Conservation (phyloP, 129 eudicot species). For the Arctium minus region DNA sequence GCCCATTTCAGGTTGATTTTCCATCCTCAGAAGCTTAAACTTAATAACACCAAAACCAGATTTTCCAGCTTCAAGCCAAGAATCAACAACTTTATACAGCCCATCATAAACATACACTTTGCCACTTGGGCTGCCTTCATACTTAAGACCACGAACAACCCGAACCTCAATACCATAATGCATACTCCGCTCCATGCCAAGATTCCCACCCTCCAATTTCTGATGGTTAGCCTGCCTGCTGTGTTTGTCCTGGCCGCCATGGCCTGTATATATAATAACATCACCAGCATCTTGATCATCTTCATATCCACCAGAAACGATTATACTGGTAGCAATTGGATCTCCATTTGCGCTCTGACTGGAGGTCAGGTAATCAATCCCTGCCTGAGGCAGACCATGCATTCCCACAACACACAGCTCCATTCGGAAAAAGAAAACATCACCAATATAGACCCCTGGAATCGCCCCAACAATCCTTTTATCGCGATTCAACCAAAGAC, state of each 20-base stretch:
- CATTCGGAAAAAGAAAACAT: conserved; percentile 63
- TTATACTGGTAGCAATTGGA: conserved; percentile 73
- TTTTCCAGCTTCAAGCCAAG: conserved; percentile 62
- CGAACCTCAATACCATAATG: conserved; percentile 33
- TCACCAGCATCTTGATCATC: conserved; percentile 79
- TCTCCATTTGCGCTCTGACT: conserved; percentile 71
- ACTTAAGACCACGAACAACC: conserved; percentile 34
- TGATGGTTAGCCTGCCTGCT: conserved; percentile 60
- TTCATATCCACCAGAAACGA: conserved; percentile 83
- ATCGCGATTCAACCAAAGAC: conserved; percentile 67
- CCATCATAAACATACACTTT: conserved; percentile 78
- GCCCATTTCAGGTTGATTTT: conserved; percentile 70
- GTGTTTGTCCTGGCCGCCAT: conserved; percentile 74
- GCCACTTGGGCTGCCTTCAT: conserved; percentile 38
- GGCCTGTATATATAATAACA: conserved; percentile 70
- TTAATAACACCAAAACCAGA: conserved; percentile 79
- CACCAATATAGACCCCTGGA: conserved; percentile 69
- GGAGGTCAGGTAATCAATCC: conserved; percentile 62
- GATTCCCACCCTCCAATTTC: conserved; percentile 58
- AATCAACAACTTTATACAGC: conserved; percentile 45
- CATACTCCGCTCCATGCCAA: conserved; percentile 31
- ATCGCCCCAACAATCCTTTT: conserved; percentile 67
- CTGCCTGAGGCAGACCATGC: conserved; percentile 75
- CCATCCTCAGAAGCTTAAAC: conserved; percentile 60
- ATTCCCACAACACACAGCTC: conserved; percentile 70